Base-by-base conservation (phyloP, 1,284 basidiomycete genomes). In the Cystobasidium sp. region DNA sequence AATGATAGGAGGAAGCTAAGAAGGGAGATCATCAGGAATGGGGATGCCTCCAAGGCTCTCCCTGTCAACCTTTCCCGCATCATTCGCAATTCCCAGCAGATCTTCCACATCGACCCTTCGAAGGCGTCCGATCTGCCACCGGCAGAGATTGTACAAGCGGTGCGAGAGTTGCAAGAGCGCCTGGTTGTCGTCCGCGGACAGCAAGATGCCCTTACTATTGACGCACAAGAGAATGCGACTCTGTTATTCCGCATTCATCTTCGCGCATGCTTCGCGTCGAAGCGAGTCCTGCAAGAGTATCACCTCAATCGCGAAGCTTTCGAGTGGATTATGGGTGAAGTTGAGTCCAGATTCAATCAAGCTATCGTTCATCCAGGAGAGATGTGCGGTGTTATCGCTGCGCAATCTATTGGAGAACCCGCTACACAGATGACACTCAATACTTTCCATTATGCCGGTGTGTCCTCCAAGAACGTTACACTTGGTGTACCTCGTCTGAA, bases 401-500 rank as follows among this genome's bases (percentile, higher is more conserved):
- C 97, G 0, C 97, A 99, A 84, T 97, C 94, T 5, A 99, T 99
- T 78, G 97, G 97, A 83, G 97, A 99, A 86, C 97, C 97, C 0
- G 97, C 97, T 1, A 99, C 97, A 1, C 95, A 98, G 84, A 97
- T 97, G 95, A 97, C 94, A 12, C 84, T 97, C 74, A 86, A 97
- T 83, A 97, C 94, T 0, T 97, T 97, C 91, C 95, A 98, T 84
- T 97, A 97, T 82, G 95, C 95, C 78, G 95, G 95, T 91, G 95
- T 98, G 39, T 95, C 95, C 37, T 92, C 91, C 81, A 97, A 97
- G 85, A 95, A 95, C 84, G 95, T 97, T 64, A 98, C 95, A 0
- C 92, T 97, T 76, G 95, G 95, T 90, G 95, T 97, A 0, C 95
- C 95, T 10, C 93, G 95, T 84, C 83, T 97, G 76, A 97, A 97